Conservation (phyloP, 1,139 yeast species). For the Magnusiomyces paraingens region DNA sequence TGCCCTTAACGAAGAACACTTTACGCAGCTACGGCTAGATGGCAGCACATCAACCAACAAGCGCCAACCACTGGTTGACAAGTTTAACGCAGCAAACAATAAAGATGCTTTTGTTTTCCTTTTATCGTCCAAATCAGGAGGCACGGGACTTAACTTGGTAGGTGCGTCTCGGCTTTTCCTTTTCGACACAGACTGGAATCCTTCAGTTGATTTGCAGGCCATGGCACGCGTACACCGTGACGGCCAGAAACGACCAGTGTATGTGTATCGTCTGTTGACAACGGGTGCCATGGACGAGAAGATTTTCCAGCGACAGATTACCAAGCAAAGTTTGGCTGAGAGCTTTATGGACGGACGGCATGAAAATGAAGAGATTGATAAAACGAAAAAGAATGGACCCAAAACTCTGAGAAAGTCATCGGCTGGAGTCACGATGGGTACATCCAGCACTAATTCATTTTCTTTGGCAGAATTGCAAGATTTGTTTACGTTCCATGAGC, state of each 20-base stretch:
- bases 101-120: slow-evolving; percentile 55
- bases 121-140: slow-evolving; percentile 89
- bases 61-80: slow-evolving; percentile 59
- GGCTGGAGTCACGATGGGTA: slow-evolving; percentile 1
- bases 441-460: slow-evolving; percentile 28
- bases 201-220: slow-evolving; percentile 87
- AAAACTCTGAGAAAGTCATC: slow-evolving; percentile 31
- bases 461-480: slow-evolving; percentile 59
- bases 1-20: slow-evolving; percentile 37
- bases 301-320: slow-evolving; percentile 86
- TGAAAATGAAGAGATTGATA: slow-evolving; percentile 21
- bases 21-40: slow-evolving; percentile 55
- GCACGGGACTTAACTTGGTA: slow-evolving; percentile 80
- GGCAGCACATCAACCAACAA: slow-evolving; percentile 70
- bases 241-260: slow-evolving; percentile 78
- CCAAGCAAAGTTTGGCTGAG: slow-evolving; percentile 75
- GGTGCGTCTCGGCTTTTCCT: slow-evolving; percentile 85
- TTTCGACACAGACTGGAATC: slow-evolving; percentile 94
- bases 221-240: slow-evolving; percentile 95
- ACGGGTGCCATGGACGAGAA: slow-evolving; percentile 94
- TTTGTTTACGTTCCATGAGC: slow-evolving; percentile 53
- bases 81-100: slow-evolving; percentile 52
- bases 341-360: slow-evolving; percentile 53
- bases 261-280: slow-evolving; percentile 60
- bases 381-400: slow-evolving; percentile 4